Conservation (phyloP, 257 asterid species). For the Primulina tabacum region DNA sequence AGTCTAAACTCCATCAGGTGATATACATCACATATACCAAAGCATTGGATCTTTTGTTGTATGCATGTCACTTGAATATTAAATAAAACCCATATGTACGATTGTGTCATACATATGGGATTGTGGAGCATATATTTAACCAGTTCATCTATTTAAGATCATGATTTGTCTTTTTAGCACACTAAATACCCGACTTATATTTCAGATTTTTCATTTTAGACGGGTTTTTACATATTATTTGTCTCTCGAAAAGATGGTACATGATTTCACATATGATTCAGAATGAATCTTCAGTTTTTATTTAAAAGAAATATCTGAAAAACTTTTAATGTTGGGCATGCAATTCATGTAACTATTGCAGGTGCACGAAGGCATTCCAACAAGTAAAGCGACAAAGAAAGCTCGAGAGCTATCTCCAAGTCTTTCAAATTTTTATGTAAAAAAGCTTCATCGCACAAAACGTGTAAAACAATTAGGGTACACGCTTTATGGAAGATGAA, state of each 20-base stretch:
- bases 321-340: neutral
- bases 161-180: too few relatives aligned
- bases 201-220: neutral
- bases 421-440: slow-evolving; percentile 10
- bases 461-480: too few relatives aligned
- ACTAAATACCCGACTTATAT: neutral
- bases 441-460: too few relatives aligned
- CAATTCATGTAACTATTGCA: slow-evolving; percentile 20
- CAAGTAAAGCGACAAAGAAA: slow-evolving; percentile 64
- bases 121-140: too few relatives aligned
- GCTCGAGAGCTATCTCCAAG: slow-evolving; percentile 75
- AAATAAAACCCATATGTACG: neutral
- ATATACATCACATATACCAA: neutral
- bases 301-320: neutral
- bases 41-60: neutral
- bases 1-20: neutral
- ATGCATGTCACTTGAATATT: neutral
- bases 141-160: too few relatives aligned
- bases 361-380: slow-evolving; percentile 63
- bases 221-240: neutral
- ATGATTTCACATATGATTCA: neutral
- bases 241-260: too few relatives aligned
- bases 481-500: too few relatives aligned
- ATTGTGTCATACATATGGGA: too few relatives aligned
- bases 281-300: neutral